Base-by-base conservation (phyloP, 352 stramenopile species). In the Globisporangium irregulare region DNA sequence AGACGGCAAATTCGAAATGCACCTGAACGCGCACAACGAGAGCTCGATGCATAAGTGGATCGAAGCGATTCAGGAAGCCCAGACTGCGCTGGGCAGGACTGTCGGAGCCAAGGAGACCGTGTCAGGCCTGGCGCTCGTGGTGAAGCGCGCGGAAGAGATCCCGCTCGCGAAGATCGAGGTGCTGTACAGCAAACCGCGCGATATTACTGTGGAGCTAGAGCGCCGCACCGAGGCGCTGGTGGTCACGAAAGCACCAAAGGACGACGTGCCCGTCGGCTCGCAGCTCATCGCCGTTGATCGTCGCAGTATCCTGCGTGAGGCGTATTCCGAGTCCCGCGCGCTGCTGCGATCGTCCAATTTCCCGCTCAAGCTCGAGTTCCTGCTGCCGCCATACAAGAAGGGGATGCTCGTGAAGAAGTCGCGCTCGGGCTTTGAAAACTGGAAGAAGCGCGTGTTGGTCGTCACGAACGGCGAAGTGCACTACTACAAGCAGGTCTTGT, bases 1-100 rank as follows among this genome's bases (percentile, higher is more conserved):
- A 56, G 86, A 92, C 58, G 79, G 83, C 59, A 93, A 88, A 60
- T 92, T 92, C 50, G 87, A 96, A 66, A 90, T 96, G 76, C 88
- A 95, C 56, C 62, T 96, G 64, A 94, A 90, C 27, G 89, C 89
- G 15, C 78, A 87, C 46, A 93, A 87, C 38, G 87, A 96, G 48
- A 80, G 77, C 29, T 84, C 82, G n/a, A 96, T 96, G 89, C 87
- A 93, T 36, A 73, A 83, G 29, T 96, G 89, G 89, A 93, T 96
- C 60, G 84, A 96, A 62, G 89, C 86, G 38, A 71, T 96, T 46
- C 84, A 93, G 68, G 84, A 94, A 67, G 86, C 85, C 3, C 77
- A 95, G 61, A 85, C 77, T 5, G 82, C 85, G 15, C 64, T 94
- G 22, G 71, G 77, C 14, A 72, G 71, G 24, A 82, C 79, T 60